Conservation (phyloP, 2,329 filamentous ascomycete genomes). For the Trichoderma asperellum region DNA sequence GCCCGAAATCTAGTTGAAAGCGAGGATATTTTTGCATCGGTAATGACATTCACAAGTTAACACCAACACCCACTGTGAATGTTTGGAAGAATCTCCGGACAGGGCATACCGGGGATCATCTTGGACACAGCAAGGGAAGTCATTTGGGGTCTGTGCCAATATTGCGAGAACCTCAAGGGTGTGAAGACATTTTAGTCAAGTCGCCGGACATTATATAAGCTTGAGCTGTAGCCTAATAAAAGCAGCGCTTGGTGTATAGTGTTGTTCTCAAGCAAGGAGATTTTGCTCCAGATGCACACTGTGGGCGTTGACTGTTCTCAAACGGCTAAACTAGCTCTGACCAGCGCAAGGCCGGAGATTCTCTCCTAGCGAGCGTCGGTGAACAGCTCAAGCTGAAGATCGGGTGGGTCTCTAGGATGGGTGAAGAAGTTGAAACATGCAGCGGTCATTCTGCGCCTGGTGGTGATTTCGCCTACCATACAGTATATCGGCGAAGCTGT, state of each 20-base stretch:
- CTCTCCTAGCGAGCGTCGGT: neutral
- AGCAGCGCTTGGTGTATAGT: neutral
- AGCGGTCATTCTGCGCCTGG: neutral
- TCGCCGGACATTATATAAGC: neutral
- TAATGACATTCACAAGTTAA: neutral
- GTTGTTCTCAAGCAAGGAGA: neutral
- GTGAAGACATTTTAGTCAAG: neutral
- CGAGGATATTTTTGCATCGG: neutral
- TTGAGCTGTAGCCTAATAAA: neutral
- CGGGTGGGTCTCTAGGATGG: neutral
- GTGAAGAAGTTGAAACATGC: neutral
- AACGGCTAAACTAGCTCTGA: slow-evolving; percentile 6
- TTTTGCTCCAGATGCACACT: neutral
- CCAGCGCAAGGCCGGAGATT: neutral
- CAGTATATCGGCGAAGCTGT: neutral
- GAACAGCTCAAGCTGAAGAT: neutral
- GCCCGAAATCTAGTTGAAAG: neutral
- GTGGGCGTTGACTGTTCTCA: neutral
- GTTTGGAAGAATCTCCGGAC: neutral
- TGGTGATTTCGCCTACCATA: neutral
- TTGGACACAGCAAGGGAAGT: neutral
- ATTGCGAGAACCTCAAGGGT: neutral
- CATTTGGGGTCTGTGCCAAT: neutral
- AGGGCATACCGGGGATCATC: neutral
- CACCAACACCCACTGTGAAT: neutral